These are phyloP conservation scores for Fusarium sp. DNA, from an alignment of 2,329 filamentous ascomycete species.

Conservation along the genomic window DNA sequence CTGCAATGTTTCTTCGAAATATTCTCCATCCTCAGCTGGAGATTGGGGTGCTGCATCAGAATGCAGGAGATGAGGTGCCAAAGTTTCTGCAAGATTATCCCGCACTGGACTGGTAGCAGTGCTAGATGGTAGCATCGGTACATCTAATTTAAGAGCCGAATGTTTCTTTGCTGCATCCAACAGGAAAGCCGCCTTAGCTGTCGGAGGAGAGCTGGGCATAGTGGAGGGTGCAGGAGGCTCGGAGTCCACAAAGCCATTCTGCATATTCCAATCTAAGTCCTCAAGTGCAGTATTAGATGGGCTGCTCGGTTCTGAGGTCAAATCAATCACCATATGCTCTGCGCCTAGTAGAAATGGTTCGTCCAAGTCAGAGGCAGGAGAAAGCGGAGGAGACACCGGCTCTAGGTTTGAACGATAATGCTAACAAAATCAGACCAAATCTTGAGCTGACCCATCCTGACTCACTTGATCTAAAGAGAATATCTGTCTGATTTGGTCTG, in stretches of 20 bases:
- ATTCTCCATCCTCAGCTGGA: not conserved
- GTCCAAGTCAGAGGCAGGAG: slow-evolving; percentile 34
- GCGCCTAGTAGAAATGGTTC: slow-evolving; percentile 34
- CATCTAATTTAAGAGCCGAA: slow-evolving; percentile 32
- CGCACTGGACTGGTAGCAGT: not conserved
- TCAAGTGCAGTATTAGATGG: slow-evolving; percentile 15
- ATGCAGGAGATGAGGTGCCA: not conserved
- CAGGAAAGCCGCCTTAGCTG: not conserved
- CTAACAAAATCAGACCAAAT: slow-evolving; percentile 1
- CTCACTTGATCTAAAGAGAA: slow-evolving; percentile 19
- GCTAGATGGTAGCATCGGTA: slow-evolving; percentile 35
- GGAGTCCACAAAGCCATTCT: slow-evolving; percentile 31
- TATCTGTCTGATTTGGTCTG: not conserved
- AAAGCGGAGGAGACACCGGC: slow-evolving; percentile 44
- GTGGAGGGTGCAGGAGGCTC: slow-evolving; percentile 19
- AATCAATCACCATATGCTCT: slow-evolving; percentile 37
- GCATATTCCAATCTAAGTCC: slow-evolving; percentile 9
- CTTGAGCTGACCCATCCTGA: not conserved
- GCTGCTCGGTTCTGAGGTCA: slow-evolving; percentile 46
- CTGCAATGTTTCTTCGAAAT: slow-evolving; percentile 41
- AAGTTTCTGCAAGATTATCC: not conserved
- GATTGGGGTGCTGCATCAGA: not conserved
- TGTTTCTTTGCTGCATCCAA: not conserved
- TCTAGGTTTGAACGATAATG: not conserved
- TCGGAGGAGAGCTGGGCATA: slow-evolving; percentile 24